Conservation (phyloP, 257 asterid species). For the Orobanche coerulescens region DNA sequence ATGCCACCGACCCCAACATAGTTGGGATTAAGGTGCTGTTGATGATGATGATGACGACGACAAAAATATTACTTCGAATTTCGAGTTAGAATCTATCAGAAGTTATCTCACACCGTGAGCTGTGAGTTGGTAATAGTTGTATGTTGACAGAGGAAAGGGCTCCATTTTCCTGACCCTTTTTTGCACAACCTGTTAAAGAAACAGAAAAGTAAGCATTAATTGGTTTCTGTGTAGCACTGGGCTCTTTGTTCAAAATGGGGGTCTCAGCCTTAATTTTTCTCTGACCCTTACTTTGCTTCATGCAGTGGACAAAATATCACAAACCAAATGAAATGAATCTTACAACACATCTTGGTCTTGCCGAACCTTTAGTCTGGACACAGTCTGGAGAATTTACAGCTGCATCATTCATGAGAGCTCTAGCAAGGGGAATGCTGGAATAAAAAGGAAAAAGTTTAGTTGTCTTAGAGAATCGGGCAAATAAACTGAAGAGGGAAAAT, state of each 20-base stretch:
- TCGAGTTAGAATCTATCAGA: too few species aligned
- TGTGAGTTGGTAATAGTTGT: not conserved
- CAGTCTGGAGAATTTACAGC: too few species aligned
- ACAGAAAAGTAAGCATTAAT: slow-evolving; percentile 5
- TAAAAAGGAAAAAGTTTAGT: too few species aligned
- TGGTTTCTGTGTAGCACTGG: not conserved
- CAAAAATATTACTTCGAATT: too few species aligned
- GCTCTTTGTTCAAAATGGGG: not conserved
- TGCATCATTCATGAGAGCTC: too few species aligned
- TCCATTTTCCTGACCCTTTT: slow-evolving; percentile 10
- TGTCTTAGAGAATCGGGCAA: too few species aligned
- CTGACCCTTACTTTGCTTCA: slow-evolving; percentile 18
- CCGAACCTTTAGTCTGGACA: not conserved
- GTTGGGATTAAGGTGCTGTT: too few species aligned
- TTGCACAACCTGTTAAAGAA: not conserved
- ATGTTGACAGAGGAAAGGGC: not conserved
- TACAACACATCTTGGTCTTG: too few species aligned
- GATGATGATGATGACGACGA: too few species aligned
- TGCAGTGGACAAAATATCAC: slow-evolving; percentile 24
- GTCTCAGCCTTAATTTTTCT: not conserved
- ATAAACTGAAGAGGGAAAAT: not conserved
- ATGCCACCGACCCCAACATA: too few species aligned
- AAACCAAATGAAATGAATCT: not conserved
- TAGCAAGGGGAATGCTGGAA: too few species aligned
- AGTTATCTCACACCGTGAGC: slow-evolving; percentile 15